A percentile compares a stretch with the other conserved stretches of the same genome.
Evolutionary conservation across 352 stramenopile genomes (phyloP).

Genomic region (Phytophthora niederhauseri): DNA sequence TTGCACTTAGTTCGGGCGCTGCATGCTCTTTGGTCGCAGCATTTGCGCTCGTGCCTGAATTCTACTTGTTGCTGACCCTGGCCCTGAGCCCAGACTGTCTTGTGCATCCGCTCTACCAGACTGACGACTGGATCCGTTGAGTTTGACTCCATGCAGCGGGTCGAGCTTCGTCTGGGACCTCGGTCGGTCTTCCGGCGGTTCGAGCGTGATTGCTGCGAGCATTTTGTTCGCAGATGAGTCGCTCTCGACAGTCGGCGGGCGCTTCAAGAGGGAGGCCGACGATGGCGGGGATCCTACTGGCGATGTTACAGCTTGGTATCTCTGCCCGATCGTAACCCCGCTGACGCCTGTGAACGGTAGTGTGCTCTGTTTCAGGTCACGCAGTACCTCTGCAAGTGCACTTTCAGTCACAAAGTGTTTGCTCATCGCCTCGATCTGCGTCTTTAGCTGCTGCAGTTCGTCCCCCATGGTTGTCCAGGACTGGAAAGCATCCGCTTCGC

Average conservation of each 20-base stretch:
- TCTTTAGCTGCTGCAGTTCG: constrained; percentile 46
- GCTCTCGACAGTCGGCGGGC: constrained; percentile 15
- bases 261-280: constrained; percentile 20
- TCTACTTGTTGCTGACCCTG: constrained; percentile 39
- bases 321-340: constrained; percentile 40
- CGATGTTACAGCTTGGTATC: constrained; percentile 22
- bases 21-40: constrained; percentile 55
- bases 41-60: constrained; percentile 65
- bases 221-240: constrained; percentile 40
- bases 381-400: constrained; percentile 39
- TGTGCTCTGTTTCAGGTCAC: constrained; percentile 41
- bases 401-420: constrained; percentile 61
- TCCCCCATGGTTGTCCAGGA: constrained; percentile 31
- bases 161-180: constrained; percentile 71
- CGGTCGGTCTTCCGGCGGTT: constrained; percentile 41
- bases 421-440: constrained; percentile 45
- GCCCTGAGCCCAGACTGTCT: constrained; percentile 26
- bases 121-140: constrained; percentile 32
- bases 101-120: background rate
- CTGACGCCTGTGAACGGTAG: constrained; percentile 10
- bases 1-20: constrained; percentile 6
- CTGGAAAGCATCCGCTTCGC: constrained; percentile 8
- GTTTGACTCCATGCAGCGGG: constrained; percentile 56
- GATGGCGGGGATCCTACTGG: constrained; percentile 2
- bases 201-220: constrained; percentile 39